A percentile compares a stretch with the other conserved stretches of the same genome.
Evolutionary conservation across 805 yeast genomes (phyloP).

Genomic region (Candida endomychidarum): DNA sequence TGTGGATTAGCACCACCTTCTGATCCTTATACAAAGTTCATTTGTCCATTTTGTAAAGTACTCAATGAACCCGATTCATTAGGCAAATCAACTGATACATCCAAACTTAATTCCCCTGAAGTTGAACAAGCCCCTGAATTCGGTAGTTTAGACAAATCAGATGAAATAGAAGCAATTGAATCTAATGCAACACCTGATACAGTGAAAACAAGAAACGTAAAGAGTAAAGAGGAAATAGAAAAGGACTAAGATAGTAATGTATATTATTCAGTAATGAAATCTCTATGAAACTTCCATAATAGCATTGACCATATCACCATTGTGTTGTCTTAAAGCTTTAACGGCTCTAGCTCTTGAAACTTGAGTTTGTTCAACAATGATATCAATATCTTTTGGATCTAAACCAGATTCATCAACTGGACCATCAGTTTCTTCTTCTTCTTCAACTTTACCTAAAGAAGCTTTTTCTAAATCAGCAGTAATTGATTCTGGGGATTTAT

Average conservation of each 20-base stretch:
- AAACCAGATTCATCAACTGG: constrained; percentile 86
- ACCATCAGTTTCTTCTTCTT: constrained; percentile 51
- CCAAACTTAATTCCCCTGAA: constrained; percentile 1
- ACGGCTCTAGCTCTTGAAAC: constrained; percentile 88
- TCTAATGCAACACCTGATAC: no score
- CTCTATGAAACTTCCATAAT: constrained; percentile 71
- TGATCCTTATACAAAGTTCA: constrained; percentile 52
- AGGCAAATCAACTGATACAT: not conserved
- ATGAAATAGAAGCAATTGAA: not conserved
- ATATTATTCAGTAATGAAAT: not conserved
- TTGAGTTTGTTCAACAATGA: constrained; percentile 89
- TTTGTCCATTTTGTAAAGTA: constrained; percentile 66
- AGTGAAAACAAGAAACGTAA: no score
- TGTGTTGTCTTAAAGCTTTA: constrained; percentile 83
- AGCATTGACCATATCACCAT: constrained; percentile 94
- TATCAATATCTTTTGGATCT: constrained; percentile 75
- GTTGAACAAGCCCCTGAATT: not conserved
- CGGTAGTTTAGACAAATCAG: not conserved
- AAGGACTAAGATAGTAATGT: not conserved
- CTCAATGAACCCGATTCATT: constrained; percentile 25
- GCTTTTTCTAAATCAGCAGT: constrained; percentile 72
- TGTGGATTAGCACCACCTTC: constrained; percentile 81
- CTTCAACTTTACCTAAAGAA: constrained; percentile 24
- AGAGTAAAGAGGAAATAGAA: not conserved
- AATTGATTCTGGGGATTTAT: constrained; percentile 74